Evolutionary conservation across 78 protist species (phyloP).

Genomic region (Dictyostelium brefeldianum): DNA sequence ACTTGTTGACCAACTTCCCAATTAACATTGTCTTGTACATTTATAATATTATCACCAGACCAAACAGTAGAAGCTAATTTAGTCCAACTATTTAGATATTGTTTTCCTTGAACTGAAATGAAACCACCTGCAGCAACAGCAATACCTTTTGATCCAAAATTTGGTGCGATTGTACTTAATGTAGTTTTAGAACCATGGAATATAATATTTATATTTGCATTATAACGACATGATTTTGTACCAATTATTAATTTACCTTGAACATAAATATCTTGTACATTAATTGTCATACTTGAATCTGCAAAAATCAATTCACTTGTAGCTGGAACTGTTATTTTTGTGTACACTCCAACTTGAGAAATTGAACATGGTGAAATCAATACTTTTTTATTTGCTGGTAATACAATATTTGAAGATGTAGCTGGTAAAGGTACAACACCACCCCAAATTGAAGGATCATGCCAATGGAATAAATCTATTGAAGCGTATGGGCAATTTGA

Average conservation of each 20-base stretch:
- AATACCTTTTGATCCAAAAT: constrained; percentile 71
- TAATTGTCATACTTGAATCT: constrained; percentile 26
- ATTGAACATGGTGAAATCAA: constrained; percentile 68
- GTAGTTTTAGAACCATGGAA: constrained; percentile 55
- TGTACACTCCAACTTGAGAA: constrained; percentile 6
- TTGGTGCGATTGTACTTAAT: constrained; percentile 21
- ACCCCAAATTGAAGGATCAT: constrained; percentile 69
- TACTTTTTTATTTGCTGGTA: constrained; percentile 62
- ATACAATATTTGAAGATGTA: constrained; percentile 16
- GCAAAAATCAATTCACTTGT: constrained; percentile 34
- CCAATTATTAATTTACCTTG: constrained; percentile 65
- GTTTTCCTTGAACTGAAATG: constrained; percentile 73
- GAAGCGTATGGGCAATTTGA: constrained; percentile 40
- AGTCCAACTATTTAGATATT: constrained; percentile 83
- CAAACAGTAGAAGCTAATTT: constrained; percentile 68
- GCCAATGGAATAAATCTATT: constrained; percentile 58
- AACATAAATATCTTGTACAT: constrained; percentile 40
- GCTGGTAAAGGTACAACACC: constrained; percentile 58
- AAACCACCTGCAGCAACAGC: constrained; percentile 58
- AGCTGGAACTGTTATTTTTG: constrained; percentile 50
- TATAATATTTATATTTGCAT: constrained; percentile 14
- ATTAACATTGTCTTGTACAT: constrained; percentile 67
- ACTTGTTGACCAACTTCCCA: constrained; percentile 87
- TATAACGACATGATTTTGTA: constrained; percentile 34
- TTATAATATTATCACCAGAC: neutral